Base-by-base conservation (phyloP, 257 asterid genomes). In the Schizonepeta tenuifolia region DNA sequence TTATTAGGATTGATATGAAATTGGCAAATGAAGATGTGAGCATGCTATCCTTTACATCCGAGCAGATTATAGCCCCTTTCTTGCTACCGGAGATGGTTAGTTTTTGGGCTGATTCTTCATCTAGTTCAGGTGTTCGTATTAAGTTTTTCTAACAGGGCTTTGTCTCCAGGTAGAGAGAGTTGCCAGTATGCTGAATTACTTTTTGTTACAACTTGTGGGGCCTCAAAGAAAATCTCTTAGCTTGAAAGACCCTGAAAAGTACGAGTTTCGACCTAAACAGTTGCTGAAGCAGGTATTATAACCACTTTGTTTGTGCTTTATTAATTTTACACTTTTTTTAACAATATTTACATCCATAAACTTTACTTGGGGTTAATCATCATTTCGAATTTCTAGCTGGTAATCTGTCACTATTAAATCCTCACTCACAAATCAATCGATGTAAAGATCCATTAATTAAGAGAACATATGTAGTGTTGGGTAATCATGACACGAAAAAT, bases 131-230 rank as follows among this genome's bases (percentile, higher is more conserved):
- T 57, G 67, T 54, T 43, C 6, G 46, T 40, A 20, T 31, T 14
- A 13, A 35, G 55, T 11, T 71, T 62, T 35, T 22, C 71, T 65
- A 33, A 58, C 38, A 14, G 35, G 54, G 54, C 58, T 43, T 65
- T 73, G 8, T 77, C 43, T 57, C 69, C 84, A 94, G 99, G 99
- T 95, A 64, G 99, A 92, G 69, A 90, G 99, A 84, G 94, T 95
- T 81, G 96, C 99, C 65, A 88, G 99, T 81, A 95, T 95, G 99
- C 87, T 95, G 82, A 95, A 95, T 80, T 95, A 95, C 78, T 95
- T 95, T 71, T 65, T 95, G 60, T 83, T 92, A 57, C 99, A 91
- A 85, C 93, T 95, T 26, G 98, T 95, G 73, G 99, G 99, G 7
- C 99, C 99, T 33, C 97, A 95, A 71, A 83, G 98, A 80, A 95